A percentile compares a stretch with the other conserved stretches of the same genome.
These are phyloP conservation scores for Penicillium rolfsii DNA, from an alignment of 2,329 filamentous ascomycete species.

Conservation along the genomic window DNA sequence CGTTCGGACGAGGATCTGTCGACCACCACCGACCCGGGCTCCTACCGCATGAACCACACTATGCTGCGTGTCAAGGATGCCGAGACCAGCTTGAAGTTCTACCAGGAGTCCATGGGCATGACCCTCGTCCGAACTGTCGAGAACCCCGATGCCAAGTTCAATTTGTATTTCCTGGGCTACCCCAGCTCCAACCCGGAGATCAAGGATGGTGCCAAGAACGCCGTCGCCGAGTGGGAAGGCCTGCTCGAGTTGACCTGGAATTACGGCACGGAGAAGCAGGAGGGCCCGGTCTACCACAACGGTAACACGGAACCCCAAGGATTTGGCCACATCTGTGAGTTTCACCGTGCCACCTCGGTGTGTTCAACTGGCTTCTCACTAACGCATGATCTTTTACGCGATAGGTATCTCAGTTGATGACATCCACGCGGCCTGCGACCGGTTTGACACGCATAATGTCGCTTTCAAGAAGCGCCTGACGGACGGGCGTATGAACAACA, in stretches of 20 bases:
- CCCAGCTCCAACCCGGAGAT: constrained; percentile 59
- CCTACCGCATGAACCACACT: constrained; percentile 69
- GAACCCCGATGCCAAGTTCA: constrained; percentile 73
- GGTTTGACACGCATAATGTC: constrained; percentile 80
- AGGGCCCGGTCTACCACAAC: constrained; percentile 86
- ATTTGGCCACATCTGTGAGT: constrained; percentile 87
- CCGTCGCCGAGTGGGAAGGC: constrained; percentile 73
- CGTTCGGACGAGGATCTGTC: constrained; percentile 74
- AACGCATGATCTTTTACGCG: constrained; percentile 7
- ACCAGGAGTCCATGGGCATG: constrained; percentile 90
- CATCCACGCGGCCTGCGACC: constrained; percentile 80
- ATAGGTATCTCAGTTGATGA: constrained; percentile 80
- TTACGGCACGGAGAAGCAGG: constrained; percentile 72
- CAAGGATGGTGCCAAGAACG: constrained; percentile 56
- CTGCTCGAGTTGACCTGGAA: constrained; percentile 89
- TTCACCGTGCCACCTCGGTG: not conserved
- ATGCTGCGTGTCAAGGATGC: constrained; percentile 93
- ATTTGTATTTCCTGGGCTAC: constrained; percentile 91
- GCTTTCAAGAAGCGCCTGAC: constrained; percentile 95
- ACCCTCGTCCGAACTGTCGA: constrained; percentile 73
- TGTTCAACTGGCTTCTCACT: not conserved
- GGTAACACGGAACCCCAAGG: constrained; percentile 91
- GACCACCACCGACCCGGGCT: constrained; percentile 70
- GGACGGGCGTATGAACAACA: constrained; percentile 87
- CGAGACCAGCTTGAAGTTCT: constrained; percentile 74